These are phyloP conservation scores for Nemania abortiva DNA, from an alignment of 2,329 filamentous ascomycete genomes.

Conservation along the genomic window DNA sequence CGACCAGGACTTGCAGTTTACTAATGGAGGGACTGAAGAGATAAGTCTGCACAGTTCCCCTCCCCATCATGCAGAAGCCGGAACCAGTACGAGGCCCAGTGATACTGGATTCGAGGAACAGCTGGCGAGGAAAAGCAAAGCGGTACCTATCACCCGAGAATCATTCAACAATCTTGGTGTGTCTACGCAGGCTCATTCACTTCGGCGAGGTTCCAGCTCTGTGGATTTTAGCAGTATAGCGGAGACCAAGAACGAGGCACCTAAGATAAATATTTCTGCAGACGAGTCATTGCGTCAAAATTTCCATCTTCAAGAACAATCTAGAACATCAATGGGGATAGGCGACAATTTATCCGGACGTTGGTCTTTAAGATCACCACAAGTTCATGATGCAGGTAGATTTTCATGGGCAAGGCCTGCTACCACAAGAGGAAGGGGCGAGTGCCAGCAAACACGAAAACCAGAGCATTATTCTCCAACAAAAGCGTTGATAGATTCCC, in stretches of 20 bases:
- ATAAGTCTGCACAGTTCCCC: neutral
- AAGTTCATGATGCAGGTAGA: neutral
- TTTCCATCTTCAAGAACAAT: neutral
- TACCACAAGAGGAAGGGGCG: neutral
- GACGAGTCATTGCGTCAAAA: neutral
- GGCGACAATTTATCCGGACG: neutral
- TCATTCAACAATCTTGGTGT: neutral
- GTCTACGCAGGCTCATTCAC: neutral
- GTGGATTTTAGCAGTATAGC: neutral
- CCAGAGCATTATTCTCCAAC: neutral
- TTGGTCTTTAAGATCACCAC: constrained; percentile 1
- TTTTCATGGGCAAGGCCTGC: neutral
- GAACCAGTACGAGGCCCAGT: neutral
- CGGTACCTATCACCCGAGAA: neutral
- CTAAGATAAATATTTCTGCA: neutral
- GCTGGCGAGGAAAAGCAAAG: constrained; percentile 1
- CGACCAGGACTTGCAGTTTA: neutral
- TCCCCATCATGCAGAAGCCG: neutral
- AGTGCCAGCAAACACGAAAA: neutral
- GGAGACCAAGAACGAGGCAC: constrained; percentile 12
- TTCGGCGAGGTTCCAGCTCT: neutral
- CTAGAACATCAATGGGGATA: neutral
- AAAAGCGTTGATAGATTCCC: neutral
- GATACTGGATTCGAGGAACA: neutral
- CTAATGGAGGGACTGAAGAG: neutral